Evolutionary conservation across 495 filamentous ascomycete genomes (phyloP).

Genomic region (Elasticomyces elasticus): DNA sequence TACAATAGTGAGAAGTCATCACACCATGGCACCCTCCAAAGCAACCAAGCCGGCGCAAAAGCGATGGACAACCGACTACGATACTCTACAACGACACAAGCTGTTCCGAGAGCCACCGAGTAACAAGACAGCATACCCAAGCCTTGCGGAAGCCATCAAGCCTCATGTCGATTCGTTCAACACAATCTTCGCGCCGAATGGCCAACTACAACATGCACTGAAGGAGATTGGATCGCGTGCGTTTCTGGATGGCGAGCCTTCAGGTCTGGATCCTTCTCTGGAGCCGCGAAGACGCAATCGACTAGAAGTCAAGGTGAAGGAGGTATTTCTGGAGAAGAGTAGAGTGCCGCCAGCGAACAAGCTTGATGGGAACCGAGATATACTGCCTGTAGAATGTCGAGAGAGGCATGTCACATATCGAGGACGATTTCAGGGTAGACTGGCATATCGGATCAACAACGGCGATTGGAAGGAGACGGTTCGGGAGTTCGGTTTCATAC

Average conservation of each 20-base stretch:
- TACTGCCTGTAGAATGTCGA: constrained; percentile 85
- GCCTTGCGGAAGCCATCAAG: constrained; percentile 67
- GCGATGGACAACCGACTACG: constrained; percentile 70
- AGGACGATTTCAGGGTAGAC: constrained; percentile 66
- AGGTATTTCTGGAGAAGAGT: constrained; percentile 69
- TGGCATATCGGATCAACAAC: constrained; percentile 78
- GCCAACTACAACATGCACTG: constrained; percentile 64
- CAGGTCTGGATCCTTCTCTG: constrained; percentile 28
- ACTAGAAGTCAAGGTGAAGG: constrained; percentile 61
- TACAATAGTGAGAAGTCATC: constrained; percentile 9
- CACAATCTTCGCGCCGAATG: constrained; percentile 63
- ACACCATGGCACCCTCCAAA: constrained; percentile 45
- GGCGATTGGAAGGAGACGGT: constrained; percentile 69
- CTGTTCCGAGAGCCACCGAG: constrained; percentile 81
- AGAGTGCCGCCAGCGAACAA: constrained; percentile 69
- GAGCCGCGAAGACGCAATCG: constrained; percentile 49
- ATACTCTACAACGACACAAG: constrained; percentile 69
- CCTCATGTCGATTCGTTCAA: constrained; percentile 96
- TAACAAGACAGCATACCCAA: constrained; percentile 79
- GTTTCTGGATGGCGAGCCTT: constrained; percentile 65
- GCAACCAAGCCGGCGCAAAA: constrained; percentile 38
- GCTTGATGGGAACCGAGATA: constrained; percentile 64
- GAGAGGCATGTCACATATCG: constrained; percentile 88
- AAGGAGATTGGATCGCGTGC: constrained; percentile 83
- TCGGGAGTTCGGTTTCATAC: constrained; percentile 76